Base-by-base conservation (phyloP, 129 eudicot genomes). In the Artemisia argyi region DNA sequence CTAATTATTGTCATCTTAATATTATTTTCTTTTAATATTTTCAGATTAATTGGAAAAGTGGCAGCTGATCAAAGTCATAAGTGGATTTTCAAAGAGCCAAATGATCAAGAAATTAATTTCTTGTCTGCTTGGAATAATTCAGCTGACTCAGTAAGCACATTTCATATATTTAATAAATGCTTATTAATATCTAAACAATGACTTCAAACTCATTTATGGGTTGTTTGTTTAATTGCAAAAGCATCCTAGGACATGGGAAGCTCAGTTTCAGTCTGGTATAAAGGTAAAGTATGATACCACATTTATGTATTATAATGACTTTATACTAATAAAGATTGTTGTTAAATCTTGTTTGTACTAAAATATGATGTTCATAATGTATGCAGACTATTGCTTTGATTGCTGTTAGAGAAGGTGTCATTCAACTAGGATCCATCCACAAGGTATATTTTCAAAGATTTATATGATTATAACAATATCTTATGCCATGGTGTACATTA, bases 221-320 rank as follows among this genome's bases (percentile, higher is more conserved):
- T 15, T 52, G 4, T 10, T 3, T 52, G 2, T 52, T 6, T 52
- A n/a, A 28, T 48, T 72, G 68, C 30, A 71, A 76, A 88, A 95
- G 99, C 91, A 95, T 68, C 99, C 99, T 35, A 88, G 97, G 86
- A 95, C 99, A 65, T 95, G 99, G 99, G 99, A 95, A 77, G 99
- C 97, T 68, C 99, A 95, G 84, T 95, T 95, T 78, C 99, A 88
- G 83, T 90, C 97, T 58, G 99, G 99, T 76, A 86, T 95, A 63
- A 90, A 95, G 97, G 99, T 95, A 83, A 19, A 76, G 28, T 1
- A 39, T 39, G 44, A 50, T 62, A 35, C 76, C 56, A 68, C 59
- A 68, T 61, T 61, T 17, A 61, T 30, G 55, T 52, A 28, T 22
- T 59, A 28, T 24, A 72, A 54, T 68, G 58, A 35, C 19, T 71